A percentile compares a stretch with the other conserved stretches of the same genome.
phyloP scores from a whole-genome alignment of 2,329 filamentous ascomycete genomes.

The Botrytis galanthina region DNA sequence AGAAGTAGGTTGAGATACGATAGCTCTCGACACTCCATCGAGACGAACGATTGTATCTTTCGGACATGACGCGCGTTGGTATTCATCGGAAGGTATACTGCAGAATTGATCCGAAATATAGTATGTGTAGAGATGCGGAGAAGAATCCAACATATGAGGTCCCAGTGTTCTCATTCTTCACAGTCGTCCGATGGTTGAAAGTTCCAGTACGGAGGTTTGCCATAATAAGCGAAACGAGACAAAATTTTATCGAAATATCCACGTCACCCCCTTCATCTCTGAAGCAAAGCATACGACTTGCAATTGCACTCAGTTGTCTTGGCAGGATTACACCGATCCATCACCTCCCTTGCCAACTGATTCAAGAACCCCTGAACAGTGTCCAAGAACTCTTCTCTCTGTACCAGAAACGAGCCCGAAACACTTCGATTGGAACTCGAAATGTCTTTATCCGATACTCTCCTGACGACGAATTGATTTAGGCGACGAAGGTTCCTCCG shows the following conservation, averaged over 20 bases:
- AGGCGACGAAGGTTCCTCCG: constrained; percentile 16
- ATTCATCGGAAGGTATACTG: background rate
- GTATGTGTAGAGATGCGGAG: background rate
- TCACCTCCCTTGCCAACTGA: constrained; percentile 15
- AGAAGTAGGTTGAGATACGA: background rate
- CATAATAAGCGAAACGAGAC: background rate
- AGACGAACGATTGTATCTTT: background rate
- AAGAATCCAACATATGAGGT: background rate
- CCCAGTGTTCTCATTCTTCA: background rate
- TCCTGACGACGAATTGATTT: constrained; percentile 12
- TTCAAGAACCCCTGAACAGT: constrained; percentile 18
- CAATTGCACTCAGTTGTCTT: background rate
- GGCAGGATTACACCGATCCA: constrained; percentile 7
- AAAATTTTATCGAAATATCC: background rate
- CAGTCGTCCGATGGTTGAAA: background rate
- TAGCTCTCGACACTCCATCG: too few species aligned
- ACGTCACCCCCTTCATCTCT: background rate
- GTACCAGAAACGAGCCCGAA: background rate
- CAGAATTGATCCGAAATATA: background rate
- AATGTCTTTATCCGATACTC: constrained; percentile 6
- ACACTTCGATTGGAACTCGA: constrained; percentile 9
- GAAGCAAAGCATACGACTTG: background rate
- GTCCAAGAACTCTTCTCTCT: constrained; percentile 17
- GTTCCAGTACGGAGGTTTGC: background rate
- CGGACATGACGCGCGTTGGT: too few species aligned